Percentiles rank a stretch among this genome's conserved stretches.
These are phyloP conservation scores for Panellus pusillus DNA, from an alignment of 768 basidiomycete genomes.

Conservation along the genomic window DNA sequence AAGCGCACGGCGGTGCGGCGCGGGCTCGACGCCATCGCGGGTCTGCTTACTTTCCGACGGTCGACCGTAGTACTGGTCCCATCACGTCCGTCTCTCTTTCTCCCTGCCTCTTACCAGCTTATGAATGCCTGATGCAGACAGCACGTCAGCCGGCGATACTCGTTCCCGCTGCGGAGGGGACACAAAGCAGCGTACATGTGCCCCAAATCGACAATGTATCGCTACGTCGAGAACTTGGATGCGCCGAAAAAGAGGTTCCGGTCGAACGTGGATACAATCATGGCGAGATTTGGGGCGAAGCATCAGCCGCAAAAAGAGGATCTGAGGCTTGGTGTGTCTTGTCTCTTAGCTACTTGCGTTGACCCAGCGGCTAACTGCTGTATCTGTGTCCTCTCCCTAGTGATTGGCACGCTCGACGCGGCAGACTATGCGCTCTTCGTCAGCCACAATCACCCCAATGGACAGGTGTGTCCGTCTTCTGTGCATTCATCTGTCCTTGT, in stretches of 20 bases:
- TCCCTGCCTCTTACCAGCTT: background rate
- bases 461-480: conserved; percentile 27
- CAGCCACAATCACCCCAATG: conserved; percentile 56
- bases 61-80: conserved; percentile 24
- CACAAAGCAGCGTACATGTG: conserved; percentile 68
- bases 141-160: conserved; percentile 50
- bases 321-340: conserved; percentile 47
- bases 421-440: conserved; percentile 76
- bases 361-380: background rate
- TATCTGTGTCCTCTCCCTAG: conserved; percentile 24
- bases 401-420: conserved; percentile 71
- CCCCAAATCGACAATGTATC: conserved; percentile 69
- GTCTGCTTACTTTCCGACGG: conserved; percentile 46
- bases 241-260: conserved; percentile 75
- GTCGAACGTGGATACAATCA: conserved; percentile 61
- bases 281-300: conserved; percentile 50
- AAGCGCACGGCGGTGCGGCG: conserved; percentile 60
- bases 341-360: background rate
- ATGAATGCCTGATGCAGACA: conserved; percentile 31
- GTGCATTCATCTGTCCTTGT: background rate
- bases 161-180: conserved; percentile 61
- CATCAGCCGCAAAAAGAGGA: conserved; percentile 60
- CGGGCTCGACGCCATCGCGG: conserved; percentile 54
- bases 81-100: conserved; percentile 36
- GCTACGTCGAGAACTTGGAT: conserved; percentile 61